These are phyloP conservation scores for Middelhovenomyces tepae DNA, from an alignment of 805 yeast species.

Conservation along the genomic window DNA sequence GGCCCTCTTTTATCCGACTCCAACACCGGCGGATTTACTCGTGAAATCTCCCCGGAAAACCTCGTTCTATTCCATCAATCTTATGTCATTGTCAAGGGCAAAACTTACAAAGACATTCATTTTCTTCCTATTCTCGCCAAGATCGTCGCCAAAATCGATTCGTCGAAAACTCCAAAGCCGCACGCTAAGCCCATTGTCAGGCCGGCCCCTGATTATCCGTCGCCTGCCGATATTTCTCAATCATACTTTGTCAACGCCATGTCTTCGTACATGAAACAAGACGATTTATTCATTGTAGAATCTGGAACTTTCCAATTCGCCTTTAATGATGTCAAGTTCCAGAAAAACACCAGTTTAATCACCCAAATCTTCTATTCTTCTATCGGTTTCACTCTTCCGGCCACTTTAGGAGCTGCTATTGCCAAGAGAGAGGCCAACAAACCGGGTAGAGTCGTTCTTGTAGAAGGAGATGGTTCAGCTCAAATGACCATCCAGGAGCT, in stretches of 20 bases:
- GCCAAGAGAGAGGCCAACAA: conserved; percentile 42
- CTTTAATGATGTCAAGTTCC: conserved; percentile 56
- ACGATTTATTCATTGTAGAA: conserved; percentile 70
- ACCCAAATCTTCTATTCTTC: conserved; percentile 75
- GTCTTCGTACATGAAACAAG: conserved; percentile 40
- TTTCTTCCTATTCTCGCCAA: conserved; percentile 43
- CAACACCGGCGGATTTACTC: conserved; percentile 58
- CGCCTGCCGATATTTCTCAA: conserved; percentile 30
- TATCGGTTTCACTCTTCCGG: conserved; percentile 84
- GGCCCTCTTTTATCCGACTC: conserved; percentile 65
- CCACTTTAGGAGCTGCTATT: conserved; percentile 71
- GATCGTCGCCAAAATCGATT: conserved; percentile 33
- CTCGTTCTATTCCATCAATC: conserved; percentile 46
- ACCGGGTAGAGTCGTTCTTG: conserved; percentile 51
- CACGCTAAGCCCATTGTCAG: conserved; percentile 22
- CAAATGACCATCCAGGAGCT: conserved; percentile 90
- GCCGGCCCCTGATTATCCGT: conserved; percentile 19
- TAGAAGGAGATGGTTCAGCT: conserved; percentile 92
- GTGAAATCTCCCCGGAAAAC: conserved; percentile 35
- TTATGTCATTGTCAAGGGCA: conserved; percentile 40
- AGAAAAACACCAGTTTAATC: conserved; percentile 36
- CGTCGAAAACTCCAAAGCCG: conserved; percentile 15
- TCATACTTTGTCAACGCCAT: conserved; percentile 35
- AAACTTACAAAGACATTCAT: conserved; percentile 33
- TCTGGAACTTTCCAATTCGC: conserved; percentile 82